phyloP scores from a whole-genome alignment of 2,329 filamentous ascomycete species.

The Pseudonectria foliicola region DNA sequence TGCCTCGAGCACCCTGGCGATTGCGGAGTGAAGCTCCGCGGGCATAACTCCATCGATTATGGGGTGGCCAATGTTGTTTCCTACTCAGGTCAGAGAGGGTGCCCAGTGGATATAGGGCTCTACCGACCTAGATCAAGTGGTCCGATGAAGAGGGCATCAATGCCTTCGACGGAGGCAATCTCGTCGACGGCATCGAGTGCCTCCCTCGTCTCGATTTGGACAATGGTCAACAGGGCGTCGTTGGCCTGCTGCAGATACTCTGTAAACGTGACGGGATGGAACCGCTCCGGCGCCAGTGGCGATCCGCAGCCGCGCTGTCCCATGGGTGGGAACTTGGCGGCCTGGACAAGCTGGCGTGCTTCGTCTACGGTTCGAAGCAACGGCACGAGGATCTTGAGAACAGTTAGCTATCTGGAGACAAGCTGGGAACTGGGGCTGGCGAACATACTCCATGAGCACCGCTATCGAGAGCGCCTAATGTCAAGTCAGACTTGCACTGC shows the following conservation, averaged over 20 bases:
- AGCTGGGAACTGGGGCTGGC: neutral
- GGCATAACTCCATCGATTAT: slow-evolving; percentile 54
- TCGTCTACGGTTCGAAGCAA: slow-evolving; percentile 37
- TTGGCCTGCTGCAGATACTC: slow-evolving; percentile 46
- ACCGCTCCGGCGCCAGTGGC: slow-evolving; percentile 37
- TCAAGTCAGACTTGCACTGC: slow-evolving; percentile 1
- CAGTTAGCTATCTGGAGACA: slow-evolving; percentile 7
- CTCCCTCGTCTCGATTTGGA: slow-evolving; percentile 61
- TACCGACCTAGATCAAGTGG: slow-evolving; percentile 54
- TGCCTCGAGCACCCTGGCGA: slow-evolving; percentile 50
- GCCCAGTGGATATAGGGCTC: too few species aligned
- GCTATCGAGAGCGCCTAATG: slow-evolving; percentile 39
- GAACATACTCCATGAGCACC: slow-evolving; percentile 42
- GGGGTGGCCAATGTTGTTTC: slow-evolving; percentile 55
- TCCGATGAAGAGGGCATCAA: slow-evolving; percentile 59
- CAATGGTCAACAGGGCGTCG: slow-evolving; percentile 51
- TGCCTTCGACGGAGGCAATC: slow-evolving; percentile 52
- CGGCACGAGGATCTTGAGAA: slow-evolving; percentile 37
- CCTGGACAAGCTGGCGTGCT: slow-evolving; percentile 37
- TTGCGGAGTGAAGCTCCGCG: slow-evolving; percentile 51
- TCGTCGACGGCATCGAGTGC: slow-evolving; percentile 53
- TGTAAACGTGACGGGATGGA: slow-evolving; percentile 36
- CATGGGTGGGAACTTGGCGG: slow-evolving; percentile 43
- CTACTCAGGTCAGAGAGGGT: slow-evolving; percentile 17
- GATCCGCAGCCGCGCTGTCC: slow-evolving; percentile 44